phyloP scores from a whole-genome alignment of 345 rosid genomes.

The Citrus trifoliata region DNA sequence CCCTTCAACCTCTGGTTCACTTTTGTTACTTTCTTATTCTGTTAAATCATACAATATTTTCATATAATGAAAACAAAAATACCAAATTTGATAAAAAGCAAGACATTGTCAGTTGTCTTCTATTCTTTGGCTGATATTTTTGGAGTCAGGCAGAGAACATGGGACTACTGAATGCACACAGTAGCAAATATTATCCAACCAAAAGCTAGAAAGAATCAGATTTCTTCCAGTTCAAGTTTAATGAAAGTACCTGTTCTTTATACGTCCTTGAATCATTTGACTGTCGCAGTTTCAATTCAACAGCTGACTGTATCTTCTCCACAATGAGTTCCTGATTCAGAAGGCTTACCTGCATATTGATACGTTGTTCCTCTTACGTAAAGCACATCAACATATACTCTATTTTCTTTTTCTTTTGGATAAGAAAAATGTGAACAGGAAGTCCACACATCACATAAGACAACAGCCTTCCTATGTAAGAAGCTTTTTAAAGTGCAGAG shows the following conservation, averaged over 20 bases:
- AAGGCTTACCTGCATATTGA: conserved; percentile 78
- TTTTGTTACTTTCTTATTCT: neutral
- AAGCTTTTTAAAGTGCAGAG: neutral
- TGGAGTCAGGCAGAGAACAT: neutral
- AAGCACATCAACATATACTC: neutral
- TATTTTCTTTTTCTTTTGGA: neutral
- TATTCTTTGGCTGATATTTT: neutral
- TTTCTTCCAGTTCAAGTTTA: neutral
- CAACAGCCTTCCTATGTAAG: neutral
- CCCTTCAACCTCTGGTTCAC: neutral
- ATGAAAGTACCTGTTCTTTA: conserved; percentile 70
- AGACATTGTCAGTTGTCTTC: neutral
- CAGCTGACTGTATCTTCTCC: conserved; percentile 72
- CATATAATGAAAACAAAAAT: neutral
- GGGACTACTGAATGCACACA: neutral
- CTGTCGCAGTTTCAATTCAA: conserved; percentile 69
- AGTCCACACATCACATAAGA: neutral
- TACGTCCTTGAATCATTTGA: conserved; percentile 71
- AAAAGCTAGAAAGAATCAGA: conserved; percentile 11
- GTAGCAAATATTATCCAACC: neutral
- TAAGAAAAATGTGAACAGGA: neutral
- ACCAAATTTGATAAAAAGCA: neutral
- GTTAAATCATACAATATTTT: neutral
- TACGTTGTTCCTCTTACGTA: neutral
- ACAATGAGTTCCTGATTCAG: conserved; percentile 83